A percentile compares a stretch with the other conserved stretches of the same genome.
Conservation (phyloP, 345 rosid species). For the Lumnitzera racemosa region DNA sequence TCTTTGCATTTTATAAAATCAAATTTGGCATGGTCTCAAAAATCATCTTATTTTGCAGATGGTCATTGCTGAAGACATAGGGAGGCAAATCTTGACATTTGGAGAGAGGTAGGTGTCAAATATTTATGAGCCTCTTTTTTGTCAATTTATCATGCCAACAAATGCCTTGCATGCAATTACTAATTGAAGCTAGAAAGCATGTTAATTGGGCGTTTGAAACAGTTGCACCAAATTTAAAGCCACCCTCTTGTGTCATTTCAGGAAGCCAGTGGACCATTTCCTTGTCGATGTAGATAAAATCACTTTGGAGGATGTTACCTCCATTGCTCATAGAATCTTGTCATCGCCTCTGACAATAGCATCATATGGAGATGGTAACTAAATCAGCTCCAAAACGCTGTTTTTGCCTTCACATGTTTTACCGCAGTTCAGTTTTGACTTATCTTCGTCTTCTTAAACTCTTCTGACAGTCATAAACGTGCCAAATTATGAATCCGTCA, state of each 20-base stretch:
- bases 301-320: constrained; percentile 46
- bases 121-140: background rate
- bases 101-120: constrained; percentile 63
- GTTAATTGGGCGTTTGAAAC: no score
- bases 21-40: background rate
- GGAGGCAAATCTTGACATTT: constrained; percentile 79
- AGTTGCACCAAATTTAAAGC: no score
- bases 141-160: background rate
- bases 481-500: constrained; percentile 60
- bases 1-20: background rate
- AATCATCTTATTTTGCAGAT: constrained; percentile 25
- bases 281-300: constrained; percentile 56
- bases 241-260: background rate
- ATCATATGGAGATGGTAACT: constrained; percentile 75
- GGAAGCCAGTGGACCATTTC: constrained; percentile 78
- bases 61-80: constrained; percentile 71
- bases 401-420: background rate
- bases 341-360: constrained; percentile 86
- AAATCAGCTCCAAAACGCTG: background rate
- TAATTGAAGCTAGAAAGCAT: no score
- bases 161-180: no score
- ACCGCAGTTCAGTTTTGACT: background rate
- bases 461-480: constrained; percentile 46
- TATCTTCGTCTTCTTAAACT: background rate
- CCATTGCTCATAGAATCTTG: constrained; percentile 45